Evolutionary conservation across 2,329 filamentous ascomycete species (phyloP), one percentile per base, ranked within the genome.

Genomic region (Dichotomopilus funicola): DNA sequence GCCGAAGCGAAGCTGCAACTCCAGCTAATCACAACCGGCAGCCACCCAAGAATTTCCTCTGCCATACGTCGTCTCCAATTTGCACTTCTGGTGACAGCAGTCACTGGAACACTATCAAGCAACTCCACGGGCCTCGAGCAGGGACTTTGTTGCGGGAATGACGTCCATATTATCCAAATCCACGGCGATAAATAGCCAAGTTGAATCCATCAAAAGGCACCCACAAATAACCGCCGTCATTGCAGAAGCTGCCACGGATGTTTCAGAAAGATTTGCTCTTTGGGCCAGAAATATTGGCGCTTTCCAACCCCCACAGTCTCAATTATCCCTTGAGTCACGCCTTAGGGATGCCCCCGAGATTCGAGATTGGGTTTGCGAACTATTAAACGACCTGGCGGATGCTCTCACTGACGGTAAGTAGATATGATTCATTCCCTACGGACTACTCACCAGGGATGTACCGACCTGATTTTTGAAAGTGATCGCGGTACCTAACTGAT

Each of bases 231-330:
- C 11, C 11, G 9, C 47, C 35, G 27, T 47, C 35, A 45, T 42
- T 10, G 7, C 10, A 4, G 52, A 52, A 8, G 51, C 37, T 2
- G 36, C 51, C 5, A 13, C n/a, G 1, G 58, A 62, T 48, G 33
- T 50, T 5, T 27, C 36, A 19, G 60, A 62, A 12, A 55, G 47
- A n/a, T 57, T 57, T 42, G 6, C 6, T 3, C 55, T 57, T 9
- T 57, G 55, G 55, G 51, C 55, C 8, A 40, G 55, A 8, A 57
- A 57, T 33, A 50, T 53, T 41, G 55, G 55, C 3, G 55, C 55
- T 6, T 2, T 11, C 9, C 11, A 51, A 34, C 11, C 41, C 8
- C 51, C 47, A 7, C 27, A 12, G 1, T 51, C 55, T 1, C 3
- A 4, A 6, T 12, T 58, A 2, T 58, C 55, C 3, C 42, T 54